A percentile compares a stretch with the other conserved stretches of the same genome.
phyloP scores from a whole-genome alignment of 2,329 filamentous ascomycete species.

The Xylaria sp. region DNA sequence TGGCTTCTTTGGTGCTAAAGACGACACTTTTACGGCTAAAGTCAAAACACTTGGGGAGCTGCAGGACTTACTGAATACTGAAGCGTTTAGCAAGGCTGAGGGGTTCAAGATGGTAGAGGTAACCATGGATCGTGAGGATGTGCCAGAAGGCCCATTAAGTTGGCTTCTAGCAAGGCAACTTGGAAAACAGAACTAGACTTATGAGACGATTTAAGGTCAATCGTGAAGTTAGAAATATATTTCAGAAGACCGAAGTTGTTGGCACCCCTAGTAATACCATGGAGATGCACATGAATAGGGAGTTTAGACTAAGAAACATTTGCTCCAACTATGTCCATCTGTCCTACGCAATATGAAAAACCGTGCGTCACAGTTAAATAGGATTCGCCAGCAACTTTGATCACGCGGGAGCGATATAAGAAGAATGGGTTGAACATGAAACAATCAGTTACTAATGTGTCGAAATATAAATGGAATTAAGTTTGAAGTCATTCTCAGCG shows the following conservation, averaged over 20 bases:
- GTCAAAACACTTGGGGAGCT: constrained; percentile 59
- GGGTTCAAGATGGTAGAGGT: constrained; percentile 51
- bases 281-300: neutral
- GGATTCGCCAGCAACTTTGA: neutral
- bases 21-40: constrained; percentile 52
- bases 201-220: neutral
- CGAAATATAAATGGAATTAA: neutral
- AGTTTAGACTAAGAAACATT: neutral
- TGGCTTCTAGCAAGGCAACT: constrained; percentile 30
- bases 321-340: neutral
- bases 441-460: neutral
- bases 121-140: constrained; percentile 49
- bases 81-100: constrained; percentile 36
- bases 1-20: constrained; percentile 58
- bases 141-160: constrained; percentile 40
- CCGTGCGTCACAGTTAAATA: neutral
- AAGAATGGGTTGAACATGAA: too few relatives aligned
- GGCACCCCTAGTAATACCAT: neutral
- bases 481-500: too few relatives aligned
- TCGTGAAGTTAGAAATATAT: neutral
- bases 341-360: neutral
- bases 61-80: constrained; percentile 48
- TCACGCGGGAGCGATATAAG: neutral
- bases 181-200: neutral
- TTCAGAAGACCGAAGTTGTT: neutral